A percentile compares a stretch with the other conserved stretches of the same genome.
These are phyloP conservation scores for Suaeda aralocaspica DNA, from an alignment of 148 eudicot genomes.

Conservation along the genomic window DNA sequence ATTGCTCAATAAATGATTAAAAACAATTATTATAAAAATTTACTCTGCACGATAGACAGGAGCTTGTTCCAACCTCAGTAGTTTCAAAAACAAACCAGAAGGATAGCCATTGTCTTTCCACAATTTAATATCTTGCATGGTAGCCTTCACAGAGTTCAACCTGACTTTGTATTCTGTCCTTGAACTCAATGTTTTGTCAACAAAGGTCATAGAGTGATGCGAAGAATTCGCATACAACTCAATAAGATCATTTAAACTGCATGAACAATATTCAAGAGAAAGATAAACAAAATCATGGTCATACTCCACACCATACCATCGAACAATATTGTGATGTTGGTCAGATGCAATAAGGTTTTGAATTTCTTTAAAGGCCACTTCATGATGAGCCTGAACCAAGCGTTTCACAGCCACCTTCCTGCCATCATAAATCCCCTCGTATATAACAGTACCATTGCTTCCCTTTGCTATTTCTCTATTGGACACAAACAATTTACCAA, in stretches of 20 bases:
- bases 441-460: conserved; percentile 90
- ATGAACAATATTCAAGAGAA: conserved; percentile 72
- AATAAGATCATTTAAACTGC: conserved; percentile 73
- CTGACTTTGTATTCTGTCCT: conserved; percentile 33
- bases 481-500: conserved; percentile 67
- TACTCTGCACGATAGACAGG: conserved; percentile 4
- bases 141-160: conserved; percentile 39
- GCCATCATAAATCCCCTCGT: conserved; percentile 86
- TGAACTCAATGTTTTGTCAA: conserved; percentile 27
- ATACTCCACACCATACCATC: conserved; percentile 86
- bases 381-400: conserved; percentile 83
- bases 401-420: conserved; percentile 93
- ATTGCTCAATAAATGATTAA: neutral
- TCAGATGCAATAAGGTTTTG: conserved; percentile 90
- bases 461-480: conserved; percentile 83
- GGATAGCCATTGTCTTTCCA: conserved; percentile 82
- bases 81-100: conserved; percentile 55
- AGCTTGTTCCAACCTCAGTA: conserved; percentile 63
- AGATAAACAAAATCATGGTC: conserved; percentile 87
- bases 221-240: conserved; percentile 36
- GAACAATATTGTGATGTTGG: conserved; percentile 78
- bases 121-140: conserved; percentile 42
- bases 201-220: conserved; percentile 17
- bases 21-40: neutral
- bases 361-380: conserved; percentile 86